A percentile compares a stretch with the other conserved stretches of the same genome.
phyloP scores from a whole-genome alignment of 129 eudicot genomes.

The Pulicaria dysenterica region DNA sequence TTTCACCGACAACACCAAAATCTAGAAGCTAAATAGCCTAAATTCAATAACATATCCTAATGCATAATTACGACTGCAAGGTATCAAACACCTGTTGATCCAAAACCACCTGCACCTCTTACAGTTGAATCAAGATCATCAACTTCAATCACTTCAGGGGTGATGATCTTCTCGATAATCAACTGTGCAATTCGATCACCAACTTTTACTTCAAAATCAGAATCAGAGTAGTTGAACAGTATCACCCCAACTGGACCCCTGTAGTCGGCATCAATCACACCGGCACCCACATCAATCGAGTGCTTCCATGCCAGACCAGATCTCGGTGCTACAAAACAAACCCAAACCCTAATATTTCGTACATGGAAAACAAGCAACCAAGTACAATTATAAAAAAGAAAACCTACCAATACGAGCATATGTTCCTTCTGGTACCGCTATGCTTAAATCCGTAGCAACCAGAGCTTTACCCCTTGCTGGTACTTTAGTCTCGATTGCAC shows the following conservation, averaged over 20 bases:
- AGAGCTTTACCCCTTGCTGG: slow-evolving; percentile 84
- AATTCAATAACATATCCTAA: slow-evolving; percentile 6
- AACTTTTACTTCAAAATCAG: slow-evolving; percentile 41
- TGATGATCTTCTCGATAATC: slow-evolving; percentile 64
- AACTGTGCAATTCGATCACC: slow-evolving; percentile 83
- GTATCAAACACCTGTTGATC: slow-evolving; percentile 70
- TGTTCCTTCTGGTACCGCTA: slow-evolving; percentile 80
- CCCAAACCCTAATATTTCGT: background rate
- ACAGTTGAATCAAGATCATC: slow-evolving; percentile 69
- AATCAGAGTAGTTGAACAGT: slow-evolving; percentile 40
- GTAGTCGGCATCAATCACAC: slow-evolving; percentile 76
- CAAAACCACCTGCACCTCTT: slow-evolving; percentile 85
- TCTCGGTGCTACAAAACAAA: slow-evolving; percentile 65
- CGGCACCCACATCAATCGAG: slow-evolving; percentile 92
- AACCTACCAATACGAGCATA: slow-evolving; percentile 74
- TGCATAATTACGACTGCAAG: background rate
- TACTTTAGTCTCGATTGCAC: slow-evolving; percentile 59
- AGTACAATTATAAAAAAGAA: too few species aligned
- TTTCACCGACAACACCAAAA: background rate
- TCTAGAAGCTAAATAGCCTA: background rate
- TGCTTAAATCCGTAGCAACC: slow-evolving; percentile 75
- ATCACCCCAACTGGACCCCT: slow-evolving; percentile 49
- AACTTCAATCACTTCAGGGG: slow-evolving; percentile 39
- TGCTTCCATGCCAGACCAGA: slow-evolving; percentile 96
- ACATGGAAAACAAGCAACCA: background rate